Conservation (phyloP, 441 rosid genomes). For the Pelargonium citronellum region DNA sequence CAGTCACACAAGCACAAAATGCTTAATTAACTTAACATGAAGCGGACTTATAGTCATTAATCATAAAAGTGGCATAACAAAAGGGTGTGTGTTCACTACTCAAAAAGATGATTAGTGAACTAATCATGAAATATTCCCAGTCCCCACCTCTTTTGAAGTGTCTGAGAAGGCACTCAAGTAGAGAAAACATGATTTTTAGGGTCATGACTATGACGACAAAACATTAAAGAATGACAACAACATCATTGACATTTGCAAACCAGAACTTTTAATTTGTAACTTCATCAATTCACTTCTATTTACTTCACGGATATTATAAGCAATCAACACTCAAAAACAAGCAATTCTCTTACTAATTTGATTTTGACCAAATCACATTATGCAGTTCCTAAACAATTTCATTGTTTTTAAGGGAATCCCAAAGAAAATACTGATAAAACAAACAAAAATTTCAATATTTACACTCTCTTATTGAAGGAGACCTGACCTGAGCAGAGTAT, state of each 20-base stretch:
- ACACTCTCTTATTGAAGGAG: neutral
- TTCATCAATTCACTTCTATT: neutral
- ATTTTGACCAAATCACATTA: too few relatives aligned
- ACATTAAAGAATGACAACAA: too few relatives aligned
- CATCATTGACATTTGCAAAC: conserved; percentile 10
- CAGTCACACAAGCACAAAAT: too few relatives aligned
- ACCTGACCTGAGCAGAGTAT: conserved; percentile 8
- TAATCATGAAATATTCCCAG: conserved; percentile 9
- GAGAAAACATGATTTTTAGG: conserved; percentile 5
- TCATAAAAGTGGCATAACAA: neutral
- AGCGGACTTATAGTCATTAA: neutral
- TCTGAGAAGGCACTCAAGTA: conserved; percentile 12
- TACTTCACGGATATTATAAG: neutral
- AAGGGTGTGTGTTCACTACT: too few relatives aligned
- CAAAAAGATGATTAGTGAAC: neutral
- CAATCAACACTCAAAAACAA: too few relatives aligned
- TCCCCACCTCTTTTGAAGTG: conserved; percentile 8
- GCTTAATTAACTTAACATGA: neutral
- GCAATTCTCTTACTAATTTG: too few relatives aligned
- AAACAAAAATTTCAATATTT: neutral
- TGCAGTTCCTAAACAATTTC: neutral
- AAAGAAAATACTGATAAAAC: neutral
- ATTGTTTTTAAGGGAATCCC: neutral
- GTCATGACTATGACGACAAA: neutral
- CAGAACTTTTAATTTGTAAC: neutral